phyloP scores from a whole-genome alignment of 2,329 filamentous ascomycete genomes.

The Aureobasidium sp. region DNA sequence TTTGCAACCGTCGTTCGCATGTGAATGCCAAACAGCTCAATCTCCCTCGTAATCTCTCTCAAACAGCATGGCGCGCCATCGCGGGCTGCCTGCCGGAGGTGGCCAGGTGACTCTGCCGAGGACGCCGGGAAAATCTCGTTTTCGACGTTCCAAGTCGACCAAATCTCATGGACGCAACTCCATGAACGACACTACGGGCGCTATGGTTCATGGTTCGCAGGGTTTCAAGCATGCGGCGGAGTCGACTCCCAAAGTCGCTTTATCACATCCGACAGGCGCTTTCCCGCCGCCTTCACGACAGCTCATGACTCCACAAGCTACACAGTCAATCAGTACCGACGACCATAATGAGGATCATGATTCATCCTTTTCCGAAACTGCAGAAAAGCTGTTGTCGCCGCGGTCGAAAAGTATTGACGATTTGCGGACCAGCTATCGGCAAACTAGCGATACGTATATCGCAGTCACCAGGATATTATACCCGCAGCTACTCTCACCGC shows the following conservation, averaged over 20 bases:
- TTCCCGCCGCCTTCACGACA: background rate
- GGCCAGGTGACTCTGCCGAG: background rate
- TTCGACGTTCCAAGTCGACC: background rate
- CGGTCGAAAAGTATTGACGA: background rate
- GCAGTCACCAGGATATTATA: background rate
- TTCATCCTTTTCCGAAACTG: background rate
- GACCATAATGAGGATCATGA: background rate
- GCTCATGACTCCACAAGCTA: background rate
- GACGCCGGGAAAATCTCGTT: background rate
- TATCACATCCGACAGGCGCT: background rate
- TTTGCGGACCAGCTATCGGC: background rate
- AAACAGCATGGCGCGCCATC: background rate
- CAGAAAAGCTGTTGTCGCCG: background rate
- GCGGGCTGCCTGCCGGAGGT: background rate
- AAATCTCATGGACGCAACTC: background rate
- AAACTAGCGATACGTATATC: background rate
- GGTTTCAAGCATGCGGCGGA: background rate
- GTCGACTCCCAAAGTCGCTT: background rate
- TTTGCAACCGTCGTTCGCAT: background rate
- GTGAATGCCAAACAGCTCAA: background rate
- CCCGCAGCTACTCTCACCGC: background rate
- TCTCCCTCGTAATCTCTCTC: background rate
- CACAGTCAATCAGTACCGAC: no score
- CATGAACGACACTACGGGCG: background rate
- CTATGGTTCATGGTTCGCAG: background rate